Base-by-base conservation (phyloP, 371 early-diverging fungal species). In the Mortierella sp. region DNA sequence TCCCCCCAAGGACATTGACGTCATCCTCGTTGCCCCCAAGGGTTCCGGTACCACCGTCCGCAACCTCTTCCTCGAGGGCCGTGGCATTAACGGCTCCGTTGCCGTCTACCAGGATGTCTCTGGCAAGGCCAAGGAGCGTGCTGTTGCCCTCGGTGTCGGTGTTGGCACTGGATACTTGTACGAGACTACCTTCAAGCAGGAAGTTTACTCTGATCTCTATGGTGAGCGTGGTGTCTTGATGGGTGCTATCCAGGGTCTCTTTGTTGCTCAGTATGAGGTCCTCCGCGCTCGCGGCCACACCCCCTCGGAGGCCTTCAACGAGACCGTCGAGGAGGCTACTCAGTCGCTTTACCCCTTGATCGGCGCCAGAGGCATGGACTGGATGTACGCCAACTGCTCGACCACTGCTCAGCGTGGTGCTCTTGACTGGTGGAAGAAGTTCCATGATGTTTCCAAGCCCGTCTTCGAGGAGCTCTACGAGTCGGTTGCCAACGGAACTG, bases 301-400 rank as follows among this genome's bases (percentile, higher is more conserved):
- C 46, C 98, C 98, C 62, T 97, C 97, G 37, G 98, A 98, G 87
- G 98, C 98, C 16, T 98, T 97, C 90, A 98, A 98, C 87, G 98
- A 98, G 86, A 98, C 98, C 72, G 98, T 98, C 74, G 98, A 98
- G 88, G 98, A 98, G 85, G 98, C 97, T 62, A 98, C 98, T 15
- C 97, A 98, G 85, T 96, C 97, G 56, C 91, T 98, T 53, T 96
- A 96, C 85, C 98, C 98, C 51, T 89, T 98, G 83, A 94, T 98
- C 76, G 97, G 96, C 82, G 95, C 92, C 72, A 94, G 95, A 77
- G 98, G 98, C 80, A 97, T 97, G 97, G 97, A 96, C 86, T 97
- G 97, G 96, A 92, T 90, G 93, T 92, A 90, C 84, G 92, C 95
- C 84, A 96, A 95, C 92, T 98, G 98, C 90, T 95, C 95, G 37